Evolutionary conservation across 768 basidiomycete species (phyloP), one percentile per base, ranked within the genome.

Genomic region (Boletus coccyginus): DNA sequence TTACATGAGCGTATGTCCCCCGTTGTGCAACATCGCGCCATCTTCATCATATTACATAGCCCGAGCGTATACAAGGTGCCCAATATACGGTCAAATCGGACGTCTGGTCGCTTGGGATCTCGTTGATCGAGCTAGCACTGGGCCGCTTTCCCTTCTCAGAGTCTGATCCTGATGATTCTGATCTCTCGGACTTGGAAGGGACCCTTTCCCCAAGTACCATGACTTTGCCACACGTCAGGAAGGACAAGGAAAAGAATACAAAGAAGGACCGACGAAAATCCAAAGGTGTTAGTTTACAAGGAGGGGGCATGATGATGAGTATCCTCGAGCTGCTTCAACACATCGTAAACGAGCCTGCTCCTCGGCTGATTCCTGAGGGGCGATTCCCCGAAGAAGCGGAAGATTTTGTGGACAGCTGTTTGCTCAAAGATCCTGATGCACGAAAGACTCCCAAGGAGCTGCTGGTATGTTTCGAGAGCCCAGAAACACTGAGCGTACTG

Each of bases 41-140:
- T 33, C n/a, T 57, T 59, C 47, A 58, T 51, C 35, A 53, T 49
- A 46, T 55, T 53, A 50, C 59, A 57, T 73, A 99, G 97, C 97
- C 97, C 17, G 97, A 99, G 68, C 94, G 97, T 57, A 98, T 99
- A 76, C 96, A 98, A 75, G 97, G 97, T 48, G 94, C 94, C 2
- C 92, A 92, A 68, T 98, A 99, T 72, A 94, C 94, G 31, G 96
- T 99, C 73, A 98, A 98, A 74, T 98, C 95, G 5, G 97, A 99
- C 65, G 96, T 98, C 5, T 99, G 97, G 97, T 98, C 96, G 0
- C 83, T 98, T 43, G 97, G 97, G 32, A 94, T 99, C 67, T 92
- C 94, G 9, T 80, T 99, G 46, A 95, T 98, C 70, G 97, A 99
- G 75, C 85, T 99, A 41, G 97, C 94, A 0, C 84, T 96, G 33